These are phyloP conservation scores for Isochrysis galbana DNA, from an alignment of 78 protist genomes.

Conservation along the genomic window DNA sequence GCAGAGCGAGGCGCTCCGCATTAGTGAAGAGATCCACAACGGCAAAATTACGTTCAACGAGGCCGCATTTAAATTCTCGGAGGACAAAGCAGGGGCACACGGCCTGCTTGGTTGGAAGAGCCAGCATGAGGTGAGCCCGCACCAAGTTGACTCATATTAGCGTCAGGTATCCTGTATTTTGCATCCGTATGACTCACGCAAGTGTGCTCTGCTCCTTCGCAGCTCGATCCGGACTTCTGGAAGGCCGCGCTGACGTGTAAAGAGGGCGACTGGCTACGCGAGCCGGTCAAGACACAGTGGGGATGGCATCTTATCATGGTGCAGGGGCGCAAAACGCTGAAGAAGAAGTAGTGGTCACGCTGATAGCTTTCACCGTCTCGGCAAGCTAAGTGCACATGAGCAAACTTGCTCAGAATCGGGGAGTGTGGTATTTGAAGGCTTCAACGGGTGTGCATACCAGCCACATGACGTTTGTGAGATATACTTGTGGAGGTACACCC, in stretches of 20 bases:
- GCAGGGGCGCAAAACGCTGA: neutral
- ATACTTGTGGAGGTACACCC: too few species aligned
- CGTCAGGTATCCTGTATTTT: too few species aligned
- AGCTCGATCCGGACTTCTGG: conserved; percentile 26
- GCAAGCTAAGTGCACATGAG: too few species aligned
- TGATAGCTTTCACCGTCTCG: too few species aligned
- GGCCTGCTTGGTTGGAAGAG: neutral
- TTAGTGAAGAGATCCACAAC: neutral
- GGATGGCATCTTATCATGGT: conserved; percentile 19
- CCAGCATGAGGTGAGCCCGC: too few species aligned
- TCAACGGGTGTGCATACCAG: too few species aligned
- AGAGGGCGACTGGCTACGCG: conserved; percentile 23
- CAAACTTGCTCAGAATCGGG: too few species aligned
- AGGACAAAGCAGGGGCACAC: neutral
- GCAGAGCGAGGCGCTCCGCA: neutral
- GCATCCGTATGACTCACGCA: too few species aligned
- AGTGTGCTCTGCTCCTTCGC: too few species aligned
- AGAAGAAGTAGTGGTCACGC: conserved; percentile 19
- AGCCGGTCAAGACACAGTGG: conserved; percentile 20
- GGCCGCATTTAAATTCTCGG: neutral
- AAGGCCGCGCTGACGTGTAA: neutral
- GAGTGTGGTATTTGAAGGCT: too few species aligned
- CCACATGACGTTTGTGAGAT: too few species aligned
- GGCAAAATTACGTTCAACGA: neutral
- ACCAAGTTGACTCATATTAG: too few species aligned